A percentile compares a stretch with the other conserved stretches of the same genome.
Evolutionary conservation across 768 basidiomycete genomes (phyloP).

Genomic region (Podaxis sp.): DNA sequence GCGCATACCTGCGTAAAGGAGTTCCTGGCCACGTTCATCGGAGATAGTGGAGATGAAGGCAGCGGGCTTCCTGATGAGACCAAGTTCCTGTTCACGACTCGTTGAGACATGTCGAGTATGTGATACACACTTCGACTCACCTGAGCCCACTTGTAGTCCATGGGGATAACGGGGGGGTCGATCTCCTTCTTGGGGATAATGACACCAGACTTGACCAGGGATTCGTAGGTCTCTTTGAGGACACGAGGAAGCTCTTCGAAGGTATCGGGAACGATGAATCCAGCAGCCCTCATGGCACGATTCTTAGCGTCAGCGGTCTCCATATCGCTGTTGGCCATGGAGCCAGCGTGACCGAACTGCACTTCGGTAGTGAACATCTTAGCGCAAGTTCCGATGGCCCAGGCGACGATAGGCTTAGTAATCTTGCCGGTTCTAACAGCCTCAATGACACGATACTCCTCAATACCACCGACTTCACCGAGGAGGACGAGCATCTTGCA

Average conservation of each 20-base stretch:
- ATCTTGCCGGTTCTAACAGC: conserved; percentile 92
- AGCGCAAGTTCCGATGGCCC: conserved; percentile 99
- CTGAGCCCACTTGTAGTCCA: conserved; percentile 99
- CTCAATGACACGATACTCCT: conserved; percentile 98
- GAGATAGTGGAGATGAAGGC: conserved; percentile 99
- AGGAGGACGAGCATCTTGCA: conserved; percentile 99
- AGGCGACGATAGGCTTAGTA: conserved; percentile 98
- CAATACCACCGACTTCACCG: conserved; percentile 97
- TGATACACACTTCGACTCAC: conserved; percentile 19
- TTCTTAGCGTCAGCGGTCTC: conserved; percentile 99
- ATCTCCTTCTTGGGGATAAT: conserved; percentile 75
- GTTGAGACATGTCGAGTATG: not conserved
- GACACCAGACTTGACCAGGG: conserved; percentile 66
- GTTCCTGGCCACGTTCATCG: conserved; percentile 98
- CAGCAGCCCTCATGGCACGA: conserved; percentile 88
- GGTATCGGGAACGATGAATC: conserved; percentile 95
- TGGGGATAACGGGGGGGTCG: conserved; percentile 95
- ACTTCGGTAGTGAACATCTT: conserved; percentile 99
- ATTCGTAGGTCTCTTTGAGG: conserved; percentile 82
- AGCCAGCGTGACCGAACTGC: conserved; percentile 98
- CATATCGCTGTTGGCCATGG: conserved; percentile 95
- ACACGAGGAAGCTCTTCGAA: conserved; percentile 94
- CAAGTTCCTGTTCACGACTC: conserved; percentile 60
- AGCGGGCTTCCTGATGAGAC: conserved; percentile 97
- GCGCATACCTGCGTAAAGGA: conserved; percentile 97